Base-by-base conservation (phyloP, 2,329 filamentous ascomycete species). In the Fusarium xylarioides region DNA sequence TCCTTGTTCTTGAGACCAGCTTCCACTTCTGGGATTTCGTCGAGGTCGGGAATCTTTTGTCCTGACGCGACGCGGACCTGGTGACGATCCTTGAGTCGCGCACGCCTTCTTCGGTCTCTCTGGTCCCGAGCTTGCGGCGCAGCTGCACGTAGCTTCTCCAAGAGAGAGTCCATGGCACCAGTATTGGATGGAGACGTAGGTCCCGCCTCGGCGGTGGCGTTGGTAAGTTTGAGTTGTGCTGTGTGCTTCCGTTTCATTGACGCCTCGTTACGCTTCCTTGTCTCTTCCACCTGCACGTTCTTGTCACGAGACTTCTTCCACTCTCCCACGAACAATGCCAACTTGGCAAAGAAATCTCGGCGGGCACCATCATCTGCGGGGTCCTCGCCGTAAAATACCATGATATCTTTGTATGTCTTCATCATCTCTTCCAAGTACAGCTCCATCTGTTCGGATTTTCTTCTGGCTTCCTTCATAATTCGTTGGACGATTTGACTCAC, bases 281-380 rank as follows among this genome's bases (percentile, higher is more conserved):
- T 91, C 79, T 97, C 95, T 83, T 99, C 96, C 69, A 94, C 82
- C 35, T 87, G 81, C 26, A 95, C 83, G 83, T 98, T 99, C 91
- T 98, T 98, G 76, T 97, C 94, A 75, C 91, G 91, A 37, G 95
- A 97, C 89, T 92, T 95, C 92, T 95, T 97, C 93, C 96, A 99
- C 81, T 98, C 96, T 37, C 87, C 85, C 76, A 99, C 89, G 85
- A 99, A 99, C 61, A 91, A 87, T 26, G 95, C 95, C 77, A 99
- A 88, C 86, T 98, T 98, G 73, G 92, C 86, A 80, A 99, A 99
- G 88, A 99, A 99, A 76, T 98, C 95, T 71, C 96, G 89, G 64
- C 95, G 89, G n/a, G 95, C 93, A 78, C 94, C 97, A 59, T 98
- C 96, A 80, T 99, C 96, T 18, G 89, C 87, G 43, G 93, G 91